These are phyloP conservation scores for Leccinum disarticulatum DNA, from an alignment of 768 basidiomycete species.

Conservation along the genomic window DNA sequence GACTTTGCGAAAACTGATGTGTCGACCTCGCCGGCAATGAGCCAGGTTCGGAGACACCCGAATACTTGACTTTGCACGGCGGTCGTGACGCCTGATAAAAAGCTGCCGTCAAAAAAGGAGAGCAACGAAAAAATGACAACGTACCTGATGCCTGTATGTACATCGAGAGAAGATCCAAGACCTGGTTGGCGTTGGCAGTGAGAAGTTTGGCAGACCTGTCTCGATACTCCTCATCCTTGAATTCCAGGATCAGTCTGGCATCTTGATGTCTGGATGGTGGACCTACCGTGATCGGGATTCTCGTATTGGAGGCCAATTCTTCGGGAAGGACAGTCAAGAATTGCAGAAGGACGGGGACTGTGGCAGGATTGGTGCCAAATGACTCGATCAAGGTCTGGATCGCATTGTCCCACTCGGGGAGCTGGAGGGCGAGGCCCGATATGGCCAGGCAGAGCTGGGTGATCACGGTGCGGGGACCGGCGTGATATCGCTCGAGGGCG, in stretches of 20 bases:
- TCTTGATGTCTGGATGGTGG: background rate
- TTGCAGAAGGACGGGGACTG: constrained; percentile 81
- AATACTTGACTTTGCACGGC: constrained; percentile 81
- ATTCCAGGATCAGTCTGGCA: constrained; percentile 11
- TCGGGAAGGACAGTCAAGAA: constrained; percentile 92
- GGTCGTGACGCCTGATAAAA: constrained; percentile 75
- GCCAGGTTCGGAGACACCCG: constrained; percentile 83
- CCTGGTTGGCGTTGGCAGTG: constrained; percentile 64
- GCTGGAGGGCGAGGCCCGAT: constrained; percentile 87
- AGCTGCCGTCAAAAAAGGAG: constrained; percentile 1
- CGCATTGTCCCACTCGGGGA: constrained; percentile 80
- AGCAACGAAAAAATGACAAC: constrained; percentile 22
- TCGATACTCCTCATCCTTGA: constrained; percentile 73
- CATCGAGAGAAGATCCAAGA: constrained; percentile 78
- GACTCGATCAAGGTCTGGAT: constrained; percentile 79
- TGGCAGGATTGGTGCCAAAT: constrained; percentile 82
- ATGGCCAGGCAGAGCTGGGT: constrained; percentile 89
- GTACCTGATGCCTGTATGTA: constrained; percentile 87
- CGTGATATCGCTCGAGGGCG: constrained; percentile 68
- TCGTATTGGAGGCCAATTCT: constrained; percentile 79
- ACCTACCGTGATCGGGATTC: constrained; percentile 86
- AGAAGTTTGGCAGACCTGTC: constrained; percentile 62
- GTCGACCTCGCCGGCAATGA: constrained; percentile 80
- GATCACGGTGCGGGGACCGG: constrained; percentile 80
- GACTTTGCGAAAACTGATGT: constrained; percentile 64